Percentiles rank a stretch among this genome's conserved stretches.
phyloP scores from a whole-genome alignment of 768 basidiomycete species.

The Calocybe indica region DNA sequence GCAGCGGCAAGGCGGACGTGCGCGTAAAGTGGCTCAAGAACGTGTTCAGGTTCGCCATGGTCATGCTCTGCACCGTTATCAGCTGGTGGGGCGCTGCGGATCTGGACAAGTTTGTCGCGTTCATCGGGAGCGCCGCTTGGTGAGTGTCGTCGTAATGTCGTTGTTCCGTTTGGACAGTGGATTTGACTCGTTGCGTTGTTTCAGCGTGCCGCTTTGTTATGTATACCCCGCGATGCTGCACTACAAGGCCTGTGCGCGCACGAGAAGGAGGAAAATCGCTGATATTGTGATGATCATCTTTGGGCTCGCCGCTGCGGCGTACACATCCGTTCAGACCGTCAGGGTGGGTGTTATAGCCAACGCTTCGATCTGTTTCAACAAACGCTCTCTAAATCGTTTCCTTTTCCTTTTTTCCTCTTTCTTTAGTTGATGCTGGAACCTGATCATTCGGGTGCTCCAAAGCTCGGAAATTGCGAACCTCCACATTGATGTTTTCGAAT shows the following conservation, averaged over 20 bases:
- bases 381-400: not conserved
- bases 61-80: constrained; percentile 76
- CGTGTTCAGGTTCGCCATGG: constrained; percentile 67
- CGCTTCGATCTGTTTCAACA: not conserved
- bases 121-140: constrained; percentile 94
- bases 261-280: constrained; percentile 52
- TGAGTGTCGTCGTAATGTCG: constrained; percentile 28
- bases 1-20: constrained; percentile 75
- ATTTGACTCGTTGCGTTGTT: constrained; percentile 1
- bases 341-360: constrained; percentile 35
- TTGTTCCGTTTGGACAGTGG: not conserved
- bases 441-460: constrained; percentile 29
- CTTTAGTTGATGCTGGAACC: constrained; percentile 59
- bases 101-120: constrained; percentile 92
- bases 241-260: constrained; percentile 79
- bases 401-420: constrained; percentile 4
- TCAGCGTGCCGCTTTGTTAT: constrained; percentile 90
- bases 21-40: constrained; percentile 98
- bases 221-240: constrained; percentile 93
- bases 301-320: constrained; percentile 64
- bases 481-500: not conserved
- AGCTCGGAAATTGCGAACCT: constrained; percentile 23
- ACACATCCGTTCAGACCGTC: constrained; percentile 79
- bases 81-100: constrained; percentile 82
- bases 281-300: constrained; percentile 77